A percentile compares a stretch with the other conserved stretches of the same genome.
Evolutionary conservation across 805 yeast species (phyloP).

Genomic region (Blastobotrys parvus): DNA sequence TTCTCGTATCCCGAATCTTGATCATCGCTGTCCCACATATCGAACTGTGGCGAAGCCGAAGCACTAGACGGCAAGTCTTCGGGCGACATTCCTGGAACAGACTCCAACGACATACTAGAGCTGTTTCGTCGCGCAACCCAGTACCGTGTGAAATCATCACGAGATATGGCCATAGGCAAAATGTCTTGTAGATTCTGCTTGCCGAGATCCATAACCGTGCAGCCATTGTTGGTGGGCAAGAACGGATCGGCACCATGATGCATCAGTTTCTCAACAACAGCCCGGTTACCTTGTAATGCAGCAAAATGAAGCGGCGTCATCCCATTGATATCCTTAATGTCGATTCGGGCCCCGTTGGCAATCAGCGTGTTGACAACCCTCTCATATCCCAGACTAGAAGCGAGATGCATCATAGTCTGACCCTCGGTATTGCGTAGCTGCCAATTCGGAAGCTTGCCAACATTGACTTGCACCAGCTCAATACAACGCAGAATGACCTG

Average conservation of each 20-base stretch:
- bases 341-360: conserved; percentile 50
- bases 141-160: conserved; percentile 9
- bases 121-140: conserved; percentile 8
- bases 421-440: conserved; percentile 50
- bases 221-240: conserved; percentile 43
- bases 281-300: conserved; percentile 64
- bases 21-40: conserved; percentile 13
- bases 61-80: too few relatives aligned
- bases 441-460: conserved; percentile 65
- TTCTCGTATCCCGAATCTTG: conserved; percentile 20
- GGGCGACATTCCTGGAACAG: conserved; percentile 26
- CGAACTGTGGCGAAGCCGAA: neutral
- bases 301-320: conserved; percentile 87
- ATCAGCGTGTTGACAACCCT: conserved; percentile 57
- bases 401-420: conserved; percentile 81
- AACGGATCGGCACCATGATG: conserved; percentile 57
- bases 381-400: conserved; percentile 67
- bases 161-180: conserved; percentile 22
- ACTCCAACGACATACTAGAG: conserved; percentile 19
- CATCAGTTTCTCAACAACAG: conserved; percentile 51
- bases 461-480: conserved; percentile 24
- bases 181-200: conserved; percentile 12
- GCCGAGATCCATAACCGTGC: conserved; percentile 26
- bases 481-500: conserved; percentile 29
- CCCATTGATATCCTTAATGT: conserved; percentile 71